phyloP scores from a whole-genome alignment of 2,329 filamentous ascomycete species.

The Fusarium albosuccineum region DNA sequence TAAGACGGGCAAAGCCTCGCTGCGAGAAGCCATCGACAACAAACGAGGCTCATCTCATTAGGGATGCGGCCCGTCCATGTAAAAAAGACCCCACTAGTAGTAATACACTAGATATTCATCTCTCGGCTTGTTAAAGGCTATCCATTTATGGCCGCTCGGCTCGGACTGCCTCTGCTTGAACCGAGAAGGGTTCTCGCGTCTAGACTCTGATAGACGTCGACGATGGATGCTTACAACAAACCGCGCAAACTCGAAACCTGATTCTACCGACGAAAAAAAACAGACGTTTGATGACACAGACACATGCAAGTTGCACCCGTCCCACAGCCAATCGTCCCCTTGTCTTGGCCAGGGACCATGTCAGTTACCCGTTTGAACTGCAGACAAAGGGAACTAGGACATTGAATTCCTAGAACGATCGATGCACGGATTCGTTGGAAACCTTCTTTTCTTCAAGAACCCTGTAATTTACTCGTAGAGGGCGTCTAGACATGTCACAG shows the following conservation, averaged over 20 bases:
- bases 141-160: slow-evolving; percentile 13
- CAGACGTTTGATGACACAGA: background rate
- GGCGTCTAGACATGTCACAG: background rate
- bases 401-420: slow-evolving; percentile 38
- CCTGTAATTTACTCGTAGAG: slow-evolving; percentile 4
- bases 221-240: background rate
- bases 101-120: background rate
- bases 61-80: slow-evolving; percentile 33
- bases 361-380: slow-evolving; percentile 19
- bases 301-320: slow-evolving; percentile 3
- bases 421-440: slow-evolving; percentile 19
- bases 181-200: too few species aligned
- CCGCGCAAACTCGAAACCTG: background rate
- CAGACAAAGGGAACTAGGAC: slow-evolving; percentile 30
- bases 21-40: slow-evolving; percentile 18
- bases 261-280: background rate
- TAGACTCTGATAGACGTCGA: slow-evolving; percentile 3
- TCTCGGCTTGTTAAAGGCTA: slow-evolving; percentile 12
- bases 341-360: slow-evolving; percentile 29
- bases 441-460: slow-evolving; percentile 20
- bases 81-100: slow-evolving; percentile 12
- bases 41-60: slow-evolving; percentile 39
- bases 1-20: slow-evolving; percentile 6
- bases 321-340: slow-evolving; percentile 14
- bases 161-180: slow-evolving; percentile 1